phyloP scores from a whole-genome alignment of 192 early-diverging fungal species.

The Backusella tarrabulga region DNA sequence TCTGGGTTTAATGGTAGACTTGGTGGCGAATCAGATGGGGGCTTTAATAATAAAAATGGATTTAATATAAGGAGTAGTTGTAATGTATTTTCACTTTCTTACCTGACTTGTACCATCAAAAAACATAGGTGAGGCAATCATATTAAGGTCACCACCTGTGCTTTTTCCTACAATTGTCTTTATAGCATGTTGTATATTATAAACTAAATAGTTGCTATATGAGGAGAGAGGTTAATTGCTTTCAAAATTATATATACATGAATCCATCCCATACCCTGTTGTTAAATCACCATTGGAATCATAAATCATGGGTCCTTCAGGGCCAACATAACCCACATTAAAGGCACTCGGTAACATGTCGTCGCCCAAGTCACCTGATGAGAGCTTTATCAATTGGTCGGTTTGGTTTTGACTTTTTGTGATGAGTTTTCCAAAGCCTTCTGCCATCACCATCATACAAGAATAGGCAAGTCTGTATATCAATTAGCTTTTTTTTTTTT shows the following conservation, averaged over 20 bases:
- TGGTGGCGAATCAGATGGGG: conserved; percentile 44
- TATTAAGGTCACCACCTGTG: conserved; percentile 35
- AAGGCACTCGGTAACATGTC: conserved; percentile 36
- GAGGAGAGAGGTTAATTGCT: not conserved
- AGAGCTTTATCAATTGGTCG: conserved; percentile 27
- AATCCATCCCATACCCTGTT: conserved; percentile 29
- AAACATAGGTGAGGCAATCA: conserved; percentile 41
- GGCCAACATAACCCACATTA: conserved; percentile 50
- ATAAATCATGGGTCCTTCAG: conserved; percentile 47
- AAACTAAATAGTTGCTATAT: conserved; percentile 43
- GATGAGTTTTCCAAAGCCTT: conserved; percentile 40
- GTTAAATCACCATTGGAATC: conserved; percentile 45
- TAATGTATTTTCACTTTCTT: not conserved
- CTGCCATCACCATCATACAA: conserved; percentile 51
- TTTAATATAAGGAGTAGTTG: not conserved
- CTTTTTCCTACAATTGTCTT: conserved; percentile 35
- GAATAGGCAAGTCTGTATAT: conserved; percentile 45
- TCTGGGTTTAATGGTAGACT: conserved; percentile 39
- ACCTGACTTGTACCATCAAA: conserved; percentile 39
- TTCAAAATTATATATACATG: not conserved
- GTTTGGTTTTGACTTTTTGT: conserved; percentile 31
- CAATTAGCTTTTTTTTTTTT: not conserved
- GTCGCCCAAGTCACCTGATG: conserved; percentile 33
- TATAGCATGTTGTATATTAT: conserved; percentile 40
- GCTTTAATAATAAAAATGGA: not conserved